Percentiles rank a stretch among this genome's conserved stretches.
Conservation (phyloP, 441 rosid species). For the Populus tomentosa region DNA sequence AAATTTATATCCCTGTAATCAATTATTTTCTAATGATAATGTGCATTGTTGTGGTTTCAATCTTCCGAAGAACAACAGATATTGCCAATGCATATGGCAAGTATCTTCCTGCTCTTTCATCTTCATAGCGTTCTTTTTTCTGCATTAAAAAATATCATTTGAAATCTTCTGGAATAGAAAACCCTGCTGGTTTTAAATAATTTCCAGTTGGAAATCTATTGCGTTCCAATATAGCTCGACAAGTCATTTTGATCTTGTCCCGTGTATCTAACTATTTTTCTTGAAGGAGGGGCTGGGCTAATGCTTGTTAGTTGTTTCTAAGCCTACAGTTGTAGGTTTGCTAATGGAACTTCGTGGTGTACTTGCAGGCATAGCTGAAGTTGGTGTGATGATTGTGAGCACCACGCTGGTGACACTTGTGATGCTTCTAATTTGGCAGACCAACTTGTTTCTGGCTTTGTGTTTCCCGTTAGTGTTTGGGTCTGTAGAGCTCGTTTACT, state of each 20-base stretch:
- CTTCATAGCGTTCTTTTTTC: background rate
- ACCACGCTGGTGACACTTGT: slow-evolving; percentile 80
- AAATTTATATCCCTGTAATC: slow-evolving; percentile 83
- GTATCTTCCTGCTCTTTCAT: slow-evolving; percentile 16
- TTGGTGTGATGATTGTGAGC: slow-evolving; percentile 91
- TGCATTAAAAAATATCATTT: background rate
- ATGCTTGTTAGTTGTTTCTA: background rate
- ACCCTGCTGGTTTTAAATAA: background rate
- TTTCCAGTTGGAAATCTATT: background rate
- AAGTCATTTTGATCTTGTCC: background rate
- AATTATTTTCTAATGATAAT: slow-evolving; percentile 91
- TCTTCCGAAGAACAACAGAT: slow-evolving; percentile 80
- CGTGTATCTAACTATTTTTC: background rate
- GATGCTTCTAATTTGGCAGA: slow-evolving; percentile 94
- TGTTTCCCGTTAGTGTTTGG: slow-evolving; percentile 80
- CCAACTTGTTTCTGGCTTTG: slow-evolving; percentile 64
- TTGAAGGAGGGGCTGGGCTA: background rate
- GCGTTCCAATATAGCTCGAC: background rate
- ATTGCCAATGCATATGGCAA: slow-evolving; percentile 96
- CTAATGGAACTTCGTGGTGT: slow-evolving; percentile 8
- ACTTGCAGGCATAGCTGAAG: slow-evolving; percentile 90
- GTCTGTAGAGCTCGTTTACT: slow-evolving; percentile 65
- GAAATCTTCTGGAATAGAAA: background rate
- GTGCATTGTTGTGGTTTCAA: slow-evolving; percentile 81
- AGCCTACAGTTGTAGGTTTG: background rate